Evolutionary conservation across 2,329 filamentous ascomycete genomes (phyloP).

Genomic region (Fusarium newnesense): DNA sequence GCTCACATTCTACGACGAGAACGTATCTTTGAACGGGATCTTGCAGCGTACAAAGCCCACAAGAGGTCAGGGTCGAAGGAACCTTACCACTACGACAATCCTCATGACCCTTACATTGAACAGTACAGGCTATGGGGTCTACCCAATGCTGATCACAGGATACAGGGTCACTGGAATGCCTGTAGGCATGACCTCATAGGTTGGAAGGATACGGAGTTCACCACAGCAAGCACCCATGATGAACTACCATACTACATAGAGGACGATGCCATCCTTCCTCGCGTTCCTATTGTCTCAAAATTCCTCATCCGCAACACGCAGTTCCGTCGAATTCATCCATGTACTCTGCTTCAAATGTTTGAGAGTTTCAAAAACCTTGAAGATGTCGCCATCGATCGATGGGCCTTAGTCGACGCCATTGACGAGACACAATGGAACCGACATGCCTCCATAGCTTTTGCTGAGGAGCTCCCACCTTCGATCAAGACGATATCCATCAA

Average conservation of each 20-base stretch:
- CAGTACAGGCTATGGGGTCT: background rate
- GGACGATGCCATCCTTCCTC: background rate
- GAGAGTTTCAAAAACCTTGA: background rate
- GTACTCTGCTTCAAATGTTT: background rate
- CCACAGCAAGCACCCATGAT: fast-evolving
- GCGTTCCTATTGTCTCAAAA: background rate
- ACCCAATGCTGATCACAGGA: background rate
- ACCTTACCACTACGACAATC: background rate
- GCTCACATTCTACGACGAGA: background rate
- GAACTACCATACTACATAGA: background rate
- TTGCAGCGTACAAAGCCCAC: background rate
- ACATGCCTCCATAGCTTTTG: background rate
- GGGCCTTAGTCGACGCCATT: background rate
- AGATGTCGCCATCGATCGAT: background rate
- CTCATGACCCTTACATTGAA: background rate
- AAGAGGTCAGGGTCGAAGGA: background rate
- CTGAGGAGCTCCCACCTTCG: background rate
- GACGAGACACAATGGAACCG: background rate
- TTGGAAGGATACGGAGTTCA: background rate
- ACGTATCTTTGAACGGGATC: fast-evolving
- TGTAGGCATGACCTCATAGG: constrained; percentile 2
- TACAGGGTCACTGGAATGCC: background rate
- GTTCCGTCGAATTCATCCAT: background rate
- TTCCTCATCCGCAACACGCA: constrained; percentile 18
- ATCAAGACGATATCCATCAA: constrained; percentile 7